These are phyloP conservation scores for Salix brachista DNA, from an alignment of 345 rosid genomes.

Conservation along the genomic window DNA sequence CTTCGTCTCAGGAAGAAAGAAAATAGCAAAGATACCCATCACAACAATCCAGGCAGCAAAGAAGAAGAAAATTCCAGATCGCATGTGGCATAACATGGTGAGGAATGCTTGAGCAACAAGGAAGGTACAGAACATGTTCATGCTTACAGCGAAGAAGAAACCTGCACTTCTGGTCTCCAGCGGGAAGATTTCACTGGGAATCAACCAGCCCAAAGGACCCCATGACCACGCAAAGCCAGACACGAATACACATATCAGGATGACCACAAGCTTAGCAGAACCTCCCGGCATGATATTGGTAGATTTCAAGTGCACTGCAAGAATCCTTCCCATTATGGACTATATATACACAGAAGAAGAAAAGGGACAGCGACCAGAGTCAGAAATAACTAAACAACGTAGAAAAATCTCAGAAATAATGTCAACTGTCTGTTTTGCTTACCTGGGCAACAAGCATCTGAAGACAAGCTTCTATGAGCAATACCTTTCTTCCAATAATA, in stretches of 20 bases:
- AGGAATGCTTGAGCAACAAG: conserved; percentile 56
- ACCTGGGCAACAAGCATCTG: conserved; percentile 35
- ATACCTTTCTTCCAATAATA: conserved; percentile 32
- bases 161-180: conserved; percentile 54
- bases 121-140: conserved; percentile 57
- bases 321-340: conserved; percentile 33
- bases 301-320: conserved; percentile 18
- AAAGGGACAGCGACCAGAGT: background rate
- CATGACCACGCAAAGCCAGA: conserved; percentile 72
- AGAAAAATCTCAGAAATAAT: background rate
- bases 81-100: conserved; percentile 44
- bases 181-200: conserved; percentile 60
- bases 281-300: conserved; percentile 18
- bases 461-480: conserved; percentile 31
- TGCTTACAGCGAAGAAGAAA: conserved; percentile 48
- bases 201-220: conserved; percentile 71
- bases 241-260: conserved; percentile 40
- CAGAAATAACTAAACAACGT: background rate
- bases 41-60: conserved; percentile 41
- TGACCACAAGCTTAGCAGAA: conserved; percentile 30
- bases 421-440: background rate
- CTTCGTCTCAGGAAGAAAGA: conserved; percentile 60
- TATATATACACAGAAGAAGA: background rate
- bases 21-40: conserved; percentile 28
- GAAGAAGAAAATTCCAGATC: conserved; percentile 50